A percentile compares a stretch with the other conserved stretches of the same genome.
phyloP scores from a whole-genome alignment of 495 filamentous ascomycete species.

The Penicillium crystallinum region DNA sequence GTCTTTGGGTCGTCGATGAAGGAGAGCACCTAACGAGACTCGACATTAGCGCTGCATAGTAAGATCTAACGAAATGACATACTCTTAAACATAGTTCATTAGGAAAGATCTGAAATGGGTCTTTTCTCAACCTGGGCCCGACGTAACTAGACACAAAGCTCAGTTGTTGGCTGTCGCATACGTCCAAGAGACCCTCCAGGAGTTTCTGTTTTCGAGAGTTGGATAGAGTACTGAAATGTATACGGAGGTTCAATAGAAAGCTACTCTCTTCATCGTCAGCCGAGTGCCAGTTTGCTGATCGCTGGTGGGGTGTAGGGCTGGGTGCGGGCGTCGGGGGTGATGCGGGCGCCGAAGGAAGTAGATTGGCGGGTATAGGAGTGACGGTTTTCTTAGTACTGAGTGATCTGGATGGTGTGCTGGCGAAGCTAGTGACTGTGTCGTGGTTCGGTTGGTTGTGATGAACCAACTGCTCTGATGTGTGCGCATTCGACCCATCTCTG shows the following conservation, averaged over 20 bases:
- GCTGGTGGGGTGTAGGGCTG: slow-evolving; percentile 59
- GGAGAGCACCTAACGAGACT: slow-evolving; percentile 63
- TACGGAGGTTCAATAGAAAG: slow-evolving; percentile 49
- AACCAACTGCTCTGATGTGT: slow-evolving; percentile 29
- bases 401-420: slow-evolving; percentile 42
- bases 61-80: slow-evolving; percentile 22
- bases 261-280: slow-evolving; percentile 53
- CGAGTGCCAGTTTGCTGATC: slow-evolving; percentile 54
- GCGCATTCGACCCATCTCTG: slow-evolving; percentile 27
- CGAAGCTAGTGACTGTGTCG: slow-evolving; percentile 30
- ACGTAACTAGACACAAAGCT: slow-evolving; percentile 95
- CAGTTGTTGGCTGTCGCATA: slow-evolving; percentile 89
- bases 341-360: slow-evolving; percentile 60
- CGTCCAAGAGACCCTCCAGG: slow-evolving; percentile 77
- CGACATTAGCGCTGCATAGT: not conserved
- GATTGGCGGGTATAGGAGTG: slow-evolving; percentile 51
- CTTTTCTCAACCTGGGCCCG: slow-evolving; percentile 86
- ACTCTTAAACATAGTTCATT: slow-evolving; percentile 89
- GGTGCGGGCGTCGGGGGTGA: slow-evolving; percentile 67
- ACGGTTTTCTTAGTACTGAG: slow-evolving; percentile 48
- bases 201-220: slow-evolving; percentile 55
- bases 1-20: slow-evolving; percentile 94
- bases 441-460: slow-evolving; percentile 27
- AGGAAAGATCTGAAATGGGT: slow-evolving; percentile 84
- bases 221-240: slow-evolving; percentile 51